Evolutionary conservation across 176 grass and related monocot genomes (phyloP), one percentile per base, ranked within the genome.

Genomic region (Juncus effusus): DNA sequence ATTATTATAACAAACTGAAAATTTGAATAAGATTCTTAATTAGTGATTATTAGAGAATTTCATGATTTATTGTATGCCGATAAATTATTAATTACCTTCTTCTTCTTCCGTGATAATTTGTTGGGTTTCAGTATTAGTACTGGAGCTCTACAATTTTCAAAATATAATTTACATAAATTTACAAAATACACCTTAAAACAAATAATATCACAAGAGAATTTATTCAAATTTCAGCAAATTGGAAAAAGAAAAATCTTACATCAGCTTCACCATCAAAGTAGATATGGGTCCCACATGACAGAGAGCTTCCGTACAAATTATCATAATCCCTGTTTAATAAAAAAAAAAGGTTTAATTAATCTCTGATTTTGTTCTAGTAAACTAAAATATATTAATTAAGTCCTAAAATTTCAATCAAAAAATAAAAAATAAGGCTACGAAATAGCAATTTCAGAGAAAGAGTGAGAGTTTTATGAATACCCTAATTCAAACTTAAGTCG

Each of bases 311-410:
- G 8, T 55, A 57, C 3, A 59, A 62, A 47, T 69, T 81, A 40
- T 71, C 74, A 65, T 84, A 76, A 73, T 97, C 93, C 85, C 93
- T 97, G 82, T 69, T 79, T 65, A 59, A 78, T 4, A 67, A 80
- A 54, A 56, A 80, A 54, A 56, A 7, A 40, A 51, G 16, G 37
- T 61, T 4, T 70, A n/a, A 50, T 52, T 56, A 63, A 38, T 36
- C 3, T 28, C 2, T 13, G 63, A 79, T 62, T 54, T 63, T 47
- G 62, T 16, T 40, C 8, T 59, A 38, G 7, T 47, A 47, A 47
- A 38, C 6, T 40, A 40, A 9, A 2, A 70, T 57, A 16, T 42
- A 19, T 14, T 55, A 13, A 70, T 19, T 14, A n/a, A 57, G 3
- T 1, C 16, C 5, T 51, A 38, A 69, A 65, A 44, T 53, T 67